These are phyloP conservation scores for Penicillium sp. DNA, from an alignment of 2,329 filamentous ascomycete species.

Conservation along the genomic window DNA sequence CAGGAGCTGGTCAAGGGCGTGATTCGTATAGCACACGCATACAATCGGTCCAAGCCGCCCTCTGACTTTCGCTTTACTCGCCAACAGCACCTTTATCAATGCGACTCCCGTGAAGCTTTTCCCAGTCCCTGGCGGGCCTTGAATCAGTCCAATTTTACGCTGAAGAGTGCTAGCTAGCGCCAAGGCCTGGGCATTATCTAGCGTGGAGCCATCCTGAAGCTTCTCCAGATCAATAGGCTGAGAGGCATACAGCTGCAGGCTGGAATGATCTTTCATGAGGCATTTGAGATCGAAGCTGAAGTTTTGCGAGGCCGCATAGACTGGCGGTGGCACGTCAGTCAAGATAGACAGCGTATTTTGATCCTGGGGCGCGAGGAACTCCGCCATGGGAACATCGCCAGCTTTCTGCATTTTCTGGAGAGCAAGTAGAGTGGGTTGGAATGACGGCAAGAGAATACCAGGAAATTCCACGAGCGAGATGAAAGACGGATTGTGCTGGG, in stretches of 20 bases:
- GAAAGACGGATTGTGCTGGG: constrained; percentile 1
- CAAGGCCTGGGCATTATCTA: constrained; percentile 29
- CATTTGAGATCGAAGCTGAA: constrained; percentile 54
- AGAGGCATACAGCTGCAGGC: constrained; percentile 24
- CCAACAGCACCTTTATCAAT: constrained; percentile 32
- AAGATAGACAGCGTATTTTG: constrained; percentile 31
- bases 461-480: constrained; percentile 64
- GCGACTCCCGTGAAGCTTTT: constrained; percentile 35
- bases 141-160: constrained; percentile 29
- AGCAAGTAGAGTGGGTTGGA: constrained; percentile 60
- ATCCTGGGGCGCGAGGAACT: constrained; percentile 44
- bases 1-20: constrained; percentile 63
- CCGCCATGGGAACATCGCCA: constrained; percentile 55
- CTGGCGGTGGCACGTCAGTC: constrained; percentile 47
- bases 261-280: constrained; percentile 30
- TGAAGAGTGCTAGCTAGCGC: constrained; percentile 27
- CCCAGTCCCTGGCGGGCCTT: constrained; percentile 37
- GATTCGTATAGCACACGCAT: constrained; percentile 57
- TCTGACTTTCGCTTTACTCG: constrained; percentile 21
- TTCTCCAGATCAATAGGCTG: constrained; percentile 24
- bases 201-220: constrained; percentile 22
- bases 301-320: constrained; percentile 54
- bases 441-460: constrained; percentile 62
- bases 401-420: constrained; percentile 58
- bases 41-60: constrained; percentile 52